Evolutionary conservation across 148 eudicot genomes (phyloP).

Genomic region (Dysphania ambrosioides): DNA sequence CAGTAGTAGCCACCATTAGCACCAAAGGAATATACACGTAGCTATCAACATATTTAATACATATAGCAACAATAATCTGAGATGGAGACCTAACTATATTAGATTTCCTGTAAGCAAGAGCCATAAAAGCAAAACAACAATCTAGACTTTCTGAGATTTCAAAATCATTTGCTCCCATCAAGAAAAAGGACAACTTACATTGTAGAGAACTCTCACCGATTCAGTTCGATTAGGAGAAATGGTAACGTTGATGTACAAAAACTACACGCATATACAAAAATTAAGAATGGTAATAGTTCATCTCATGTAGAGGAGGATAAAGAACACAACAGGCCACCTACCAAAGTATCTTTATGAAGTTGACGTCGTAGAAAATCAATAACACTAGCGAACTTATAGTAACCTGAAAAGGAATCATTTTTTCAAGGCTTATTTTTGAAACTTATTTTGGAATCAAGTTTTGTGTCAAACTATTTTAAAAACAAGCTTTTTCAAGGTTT

Average conservation of each 20-base stretch:
- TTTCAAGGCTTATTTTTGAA: too few relatives aligned
- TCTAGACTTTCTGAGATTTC: neutral
- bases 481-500: too few relatives aligned
- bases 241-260: constrained; percentile 92
- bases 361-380: constrained; percentile 89
- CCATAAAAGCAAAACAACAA: neutral
- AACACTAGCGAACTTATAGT: constrained; percentile 77
- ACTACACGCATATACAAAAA: constrained; percentile 38
- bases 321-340: constrained; percentile 27
- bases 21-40: too few relatives aligned
- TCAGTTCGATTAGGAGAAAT: constrained; percentile 95
- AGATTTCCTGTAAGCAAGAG: neutral
- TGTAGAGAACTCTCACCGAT: constrained; percentile 65
- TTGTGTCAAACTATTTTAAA: too few relatives aligned
- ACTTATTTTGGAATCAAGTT: too few relatives aligned
- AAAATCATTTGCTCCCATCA: neutral
- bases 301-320: neutral
- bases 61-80: too few relatives aligned
- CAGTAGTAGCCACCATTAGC: too few relatives aligned
- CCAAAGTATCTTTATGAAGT: constrained; percentile 86
- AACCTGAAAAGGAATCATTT: too few relatives aligned
- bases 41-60: too few relatives aligned
- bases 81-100: too few relatives aligned
- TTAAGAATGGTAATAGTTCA: constrained; percentile 1
- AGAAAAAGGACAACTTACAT: constrained; percentile 50